These are phyloP conservation scores for Boechera retrofracta DNA, from an alignment of 345 rosid species.

Conservation along the genomic window DNA sequence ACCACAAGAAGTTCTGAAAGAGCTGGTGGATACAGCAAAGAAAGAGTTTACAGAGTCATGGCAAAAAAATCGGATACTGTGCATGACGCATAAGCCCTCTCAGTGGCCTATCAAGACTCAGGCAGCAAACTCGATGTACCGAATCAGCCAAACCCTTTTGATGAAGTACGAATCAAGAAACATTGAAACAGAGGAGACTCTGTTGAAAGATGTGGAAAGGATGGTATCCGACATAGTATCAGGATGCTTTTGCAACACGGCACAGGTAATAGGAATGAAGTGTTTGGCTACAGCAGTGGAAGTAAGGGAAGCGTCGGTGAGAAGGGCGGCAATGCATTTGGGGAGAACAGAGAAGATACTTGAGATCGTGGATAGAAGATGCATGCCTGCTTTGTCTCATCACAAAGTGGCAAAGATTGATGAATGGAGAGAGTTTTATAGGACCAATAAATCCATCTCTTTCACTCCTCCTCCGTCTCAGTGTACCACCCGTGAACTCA, in stretches of 20 bases:
- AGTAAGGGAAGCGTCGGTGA: slow-evolving; percentile 58
- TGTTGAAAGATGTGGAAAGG: slow-evolving; percentile 54
- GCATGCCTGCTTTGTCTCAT: slow-evolving; percentile 49
- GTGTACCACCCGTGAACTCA: slow-evolving; percentile 22
- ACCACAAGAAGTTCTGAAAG: slow-evolving; percentile 58
- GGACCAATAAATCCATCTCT: neutral
- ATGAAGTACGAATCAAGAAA: slow-evolving; percentile 43
- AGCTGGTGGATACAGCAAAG: slow-evolving; percentile 61
- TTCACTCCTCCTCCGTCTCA: slow-evolving; percentile 31
- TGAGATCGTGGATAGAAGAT: slow-evolving; percentile 55
- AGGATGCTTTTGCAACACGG: slow-evolving; percentile 79
- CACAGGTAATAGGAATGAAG: slow-evolving; percentile 52
- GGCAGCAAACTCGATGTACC: slow-evolving; percentile 84
- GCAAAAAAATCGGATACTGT: slow-evolving; percentile 31
- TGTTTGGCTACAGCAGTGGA: slow-evolving; percentile 63
- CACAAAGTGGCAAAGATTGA: slow-evolving; percentile 58
- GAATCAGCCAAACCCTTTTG: slow-evolving; percentile 67
- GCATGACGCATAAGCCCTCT: slow-evolving; percentile 52
- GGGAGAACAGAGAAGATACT: slow-evolving; percentile 62
- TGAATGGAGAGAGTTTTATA: slow-evolving; percentile 58
- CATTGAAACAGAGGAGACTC: slow-evolving; percentile 30
- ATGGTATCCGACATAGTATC: slow-evolving; percentile 69
- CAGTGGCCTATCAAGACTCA: slow-evolving; percentile 69
- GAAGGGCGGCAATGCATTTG: slow-evolving; percentile 59
- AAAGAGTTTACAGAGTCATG: slow-evolving; percentile 50